A percentile compares a stretch with the other conserved stretches of the same genome.
Evolutionary conservation across 192 early-diverging fungal species (phyloP).

Genomic region (Jimgerdemannia lactiflua): DNA sequence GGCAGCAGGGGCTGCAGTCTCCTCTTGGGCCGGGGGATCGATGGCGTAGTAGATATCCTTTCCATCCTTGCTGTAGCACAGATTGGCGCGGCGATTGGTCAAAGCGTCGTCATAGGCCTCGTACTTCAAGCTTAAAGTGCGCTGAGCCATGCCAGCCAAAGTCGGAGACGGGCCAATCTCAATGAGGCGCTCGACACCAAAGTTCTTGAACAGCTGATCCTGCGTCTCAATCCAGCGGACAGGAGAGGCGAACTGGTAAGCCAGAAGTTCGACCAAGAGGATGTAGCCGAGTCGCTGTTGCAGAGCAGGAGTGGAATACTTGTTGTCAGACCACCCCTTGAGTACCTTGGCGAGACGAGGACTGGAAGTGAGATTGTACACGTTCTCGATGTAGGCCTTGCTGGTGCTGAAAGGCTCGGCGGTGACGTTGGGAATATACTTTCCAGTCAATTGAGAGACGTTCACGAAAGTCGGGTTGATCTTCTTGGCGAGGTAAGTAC

Average conservation of each 20-base stretch:
- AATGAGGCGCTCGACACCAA: constrained; percentile 81
- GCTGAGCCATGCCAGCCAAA: constrained; percentile 89
- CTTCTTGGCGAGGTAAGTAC: constrained; percentile 80
- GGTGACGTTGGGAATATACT: constrained; percentile 96
- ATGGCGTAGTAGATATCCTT: constrained; percentile 95
- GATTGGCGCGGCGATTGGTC: constrained; percentile 83
- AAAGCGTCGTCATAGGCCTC: constrained; percentile 94
- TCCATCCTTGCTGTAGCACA: constrained; percentile 85
- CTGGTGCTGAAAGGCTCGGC: constrained; percentile 82
- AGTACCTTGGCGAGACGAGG: constrained; percentile 74
- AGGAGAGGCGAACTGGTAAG: constrained; percentile 91
- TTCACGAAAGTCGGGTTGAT: constrained; percentile 82
- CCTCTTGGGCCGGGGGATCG: constrained; percentile 65
- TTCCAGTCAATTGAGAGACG: constrained; percentile 73
- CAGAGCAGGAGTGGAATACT: constrained; percentile 65
- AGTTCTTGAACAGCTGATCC: constrained; percentile 78
- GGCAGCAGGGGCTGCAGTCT: constrained; percentile 44
- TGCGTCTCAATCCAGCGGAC: constrained; percentile 97
- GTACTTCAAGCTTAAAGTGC: constrained; percentile 96
- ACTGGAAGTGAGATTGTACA: constrained; percentile 70
- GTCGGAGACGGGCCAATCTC: constrained; percentile 91
- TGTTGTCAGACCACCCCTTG: constrained; percentile 73
- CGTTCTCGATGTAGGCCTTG: constrained; percentile 72
- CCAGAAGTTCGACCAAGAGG: constrained; percentile 84
- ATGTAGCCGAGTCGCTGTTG: constrained; percentile 87